A percentile compares a stretch with the other conserved stretches of the same genome.
Conservation (phyloP, 2,329 filamentous ascomycete genomes). For the Akanthomyces dipterigenus region DNA sequence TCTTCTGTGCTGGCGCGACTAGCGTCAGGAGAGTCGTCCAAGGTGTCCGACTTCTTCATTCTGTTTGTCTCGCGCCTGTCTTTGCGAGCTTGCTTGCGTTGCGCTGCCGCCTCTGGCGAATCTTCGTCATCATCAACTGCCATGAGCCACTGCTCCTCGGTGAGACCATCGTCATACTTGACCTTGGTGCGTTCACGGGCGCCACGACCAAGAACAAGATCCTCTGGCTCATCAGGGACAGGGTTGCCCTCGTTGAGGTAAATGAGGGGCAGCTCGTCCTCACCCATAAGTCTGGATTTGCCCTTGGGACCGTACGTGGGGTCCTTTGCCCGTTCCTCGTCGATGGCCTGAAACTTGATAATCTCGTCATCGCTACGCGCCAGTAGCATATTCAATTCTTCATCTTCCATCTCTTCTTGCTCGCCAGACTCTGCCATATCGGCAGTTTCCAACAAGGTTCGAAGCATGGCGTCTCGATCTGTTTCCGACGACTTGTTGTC, state of each 20-base stretch:
- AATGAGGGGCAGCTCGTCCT: slow-evolving; percentile 86
- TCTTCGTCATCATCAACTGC: slow-evolving; percentile 97
- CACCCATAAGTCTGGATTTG: slow-evolving; percentile 73
- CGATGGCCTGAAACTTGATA: slow-evolving; percentile 70
- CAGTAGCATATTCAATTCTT: slow-evolving; percentile 91
- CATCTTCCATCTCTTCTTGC: slow-evolving; percentile 97
- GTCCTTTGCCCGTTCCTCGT: slow-evolving; percentile 62
- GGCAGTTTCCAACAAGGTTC: slow-evolving; percentile 83
- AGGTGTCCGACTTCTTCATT: slow-evolving; percentile 46
- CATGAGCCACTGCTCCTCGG: slow-evolving; percentile 98
- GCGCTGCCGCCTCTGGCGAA: slow-evolving; percentile 84
- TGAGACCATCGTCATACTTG: slow-evolving; percentile 93
- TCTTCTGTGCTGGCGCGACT: slow-evolving; percentile 82
- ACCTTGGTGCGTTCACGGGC: slow-evolving; percentile 92
- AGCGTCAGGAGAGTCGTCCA: slow-evolving; percentile 67
- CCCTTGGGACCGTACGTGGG: slow-evolving; percentile 66
- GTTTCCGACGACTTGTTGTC: slow-evolving; percentile 99
- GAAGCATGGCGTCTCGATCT: slow-evolving; percentile 92
- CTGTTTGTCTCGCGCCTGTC: slow-evolving; percentile 75
- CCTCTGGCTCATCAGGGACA: slow-evolving; percentile 70
- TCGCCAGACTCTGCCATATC: slow-evolving; percentile 63
- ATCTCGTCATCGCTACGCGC: slow-evolving; percentile 82
- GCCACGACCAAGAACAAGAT: slow-evolving; percentile 72
- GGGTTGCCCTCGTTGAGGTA: slow-evolving; percentile 84
- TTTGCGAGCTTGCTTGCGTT: slow-evolving; percentile 79